These are phyloP conservation scores for Liriodendron chinense DNA, from an alignment of 164 flowering plant genomes.

Conservation along the genomic window DNA sequence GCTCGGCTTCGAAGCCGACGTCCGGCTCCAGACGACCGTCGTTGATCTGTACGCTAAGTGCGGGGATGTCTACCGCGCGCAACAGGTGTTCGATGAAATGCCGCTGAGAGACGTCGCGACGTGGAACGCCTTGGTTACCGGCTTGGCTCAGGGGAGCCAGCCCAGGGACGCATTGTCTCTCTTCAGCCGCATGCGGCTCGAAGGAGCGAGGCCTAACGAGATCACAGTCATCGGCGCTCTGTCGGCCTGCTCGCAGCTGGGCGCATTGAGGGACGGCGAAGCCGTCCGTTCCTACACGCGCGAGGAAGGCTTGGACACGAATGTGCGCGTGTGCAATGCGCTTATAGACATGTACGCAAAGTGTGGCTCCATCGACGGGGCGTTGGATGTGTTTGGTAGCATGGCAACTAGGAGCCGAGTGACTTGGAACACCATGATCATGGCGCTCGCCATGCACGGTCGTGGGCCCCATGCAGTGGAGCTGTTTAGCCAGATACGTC, in stretches of 20 bases:
- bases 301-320: conserved; percentile 42
- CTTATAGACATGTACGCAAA: conserved; percentile 85
- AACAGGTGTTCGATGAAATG: conserved; percentile 77
- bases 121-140: conserved; percentile 80
- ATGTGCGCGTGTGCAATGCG: conserved; percentile 69
- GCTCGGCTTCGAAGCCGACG: conserved; percentile 54
- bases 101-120: conserved; percentile 52
- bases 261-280: conserved; percentile 61
- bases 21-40: conserved; percentile 58
- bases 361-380: conserved; percentile 72
- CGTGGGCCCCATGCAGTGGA: conserved; percentile 52
- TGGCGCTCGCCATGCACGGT: conserved; percentile 81
- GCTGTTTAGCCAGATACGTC: conserved; percentile 52
- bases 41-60: conserved; percentile 68
- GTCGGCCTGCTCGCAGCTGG: conserved; percentile 80
- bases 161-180: conserved; percentile 58
- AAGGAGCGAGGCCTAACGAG: conserved; percentile 56
- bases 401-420: conserved; percentile 48
- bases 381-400: conserved; percentile 42
- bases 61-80: conserved; percentile 50
- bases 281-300: conserved; percentile 34
- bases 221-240: conserved; percentile 71
- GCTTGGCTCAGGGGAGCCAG: conserved; percentile 73
- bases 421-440: conserved; percentile 88
- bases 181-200: conserved; percentile 47